phyloP scores from a whole-genome alignment of 768 basidiomycete species.

The Leucocoprinus sp. region DNA sequence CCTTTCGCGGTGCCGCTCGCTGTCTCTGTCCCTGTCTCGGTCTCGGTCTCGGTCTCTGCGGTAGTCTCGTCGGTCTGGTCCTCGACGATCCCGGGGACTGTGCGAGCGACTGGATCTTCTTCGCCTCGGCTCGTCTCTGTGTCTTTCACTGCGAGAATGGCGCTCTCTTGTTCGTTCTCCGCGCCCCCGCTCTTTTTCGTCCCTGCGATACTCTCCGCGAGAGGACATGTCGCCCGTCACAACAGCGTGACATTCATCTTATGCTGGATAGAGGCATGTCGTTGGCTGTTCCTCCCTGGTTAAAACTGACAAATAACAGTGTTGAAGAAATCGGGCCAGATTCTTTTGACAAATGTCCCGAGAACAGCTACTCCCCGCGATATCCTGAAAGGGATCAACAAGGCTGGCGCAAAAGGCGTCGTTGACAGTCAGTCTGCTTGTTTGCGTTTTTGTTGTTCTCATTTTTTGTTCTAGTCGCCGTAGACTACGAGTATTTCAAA shows the following conservation, averaged over 20 bases:
- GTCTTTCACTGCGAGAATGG: constrained; percentile 25
- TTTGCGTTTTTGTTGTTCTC: neutral
- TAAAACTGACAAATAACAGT: constrained; percentile 9
- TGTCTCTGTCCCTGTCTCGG: constrained; percentile 14
- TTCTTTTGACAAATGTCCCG: constrained; percentile 43
- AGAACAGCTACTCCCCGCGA: constrained; percentile 47
- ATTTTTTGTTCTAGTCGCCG: constrained; percentile 33
- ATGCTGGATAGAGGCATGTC: too few relatives aligned
- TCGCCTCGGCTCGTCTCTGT: constrained; percentile 35
- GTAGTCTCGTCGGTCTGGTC: too few relatives aligned
- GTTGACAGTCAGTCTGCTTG: constrained; percentile 28
- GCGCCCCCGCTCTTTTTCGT: constrained; percentile 60
- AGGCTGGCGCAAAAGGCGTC: constrained; percentile 37
- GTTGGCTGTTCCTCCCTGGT: too few relatives aligned
- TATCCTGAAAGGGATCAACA: constrained; percentile 35
- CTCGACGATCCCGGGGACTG: too few relatives aligned
- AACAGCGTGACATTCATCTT: too few relatives aligned
- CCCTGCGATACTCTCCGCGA: constrained; percentile 43
- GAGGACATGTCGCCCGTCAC: constrained; percentile 39
- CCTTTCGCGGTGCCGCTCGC: constrained; percentile 29
- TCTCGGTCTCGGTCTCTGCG: constrained; percentile 12
- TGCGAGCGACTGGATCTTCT: constrained; percentile 43
- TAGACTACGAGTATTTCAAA: constrained; percentile 52
- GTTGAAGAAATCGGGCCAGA: constrained; percentile 27
- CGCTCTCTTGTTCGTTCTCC: constrained; percentile 36